Conservation (phyloP, 2,329 filamentous ascomycete genomes). For the Alternaria metachromatica region DNA sequence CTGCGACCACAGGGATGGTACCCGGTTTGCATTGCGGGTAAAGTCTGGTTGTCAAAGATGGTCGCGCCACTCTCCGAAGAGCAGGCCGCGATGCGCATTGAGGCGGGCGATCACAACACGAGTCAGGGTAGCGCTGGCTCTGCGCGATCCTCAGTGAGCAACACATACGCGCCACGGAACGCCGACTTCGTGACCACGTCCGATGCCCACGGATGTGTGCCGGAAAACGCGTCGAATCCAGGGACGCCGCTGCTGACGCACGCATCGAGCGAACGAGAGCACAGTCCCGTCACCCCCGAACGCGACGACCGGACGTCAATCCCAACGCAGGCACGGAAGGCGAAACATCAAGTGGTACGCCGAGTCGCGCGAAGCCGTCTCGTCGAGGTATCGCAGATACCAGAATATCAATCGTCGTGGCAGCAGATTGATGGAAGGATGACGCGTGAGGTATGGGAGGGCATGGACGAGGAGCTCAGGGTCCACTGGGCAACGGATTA, state of each 20-base stretch:
- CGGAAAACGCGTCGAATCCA: not conserved
- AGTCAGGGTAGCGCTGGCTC: not conserved
- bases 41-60: slow-evolving; percentile 8
- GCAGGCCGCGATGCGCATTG: not conserved
- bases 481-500: not conserved
- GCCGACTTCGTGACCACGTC: accelerated
- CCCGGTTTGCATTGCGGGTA: not conserved
- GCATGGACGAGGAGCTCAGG: not conserved
- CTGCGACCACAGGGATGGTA: slow-evolving; percentile 5
- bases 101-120: not conserved
- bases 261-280: not conserved
- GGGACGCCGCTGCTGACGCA: too few relatives aligned
- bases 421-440: not conserved
- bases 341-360: not conserved
- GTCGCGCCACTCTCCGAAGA: slow-evolving; percentile 13
- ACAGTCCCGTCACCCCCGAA: not conserved
- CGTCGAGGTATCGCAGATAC: not conserved
- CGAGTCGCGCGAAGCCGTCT: not conserved
- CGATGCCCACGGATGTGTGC: not conserved
- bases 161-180: not conserved
- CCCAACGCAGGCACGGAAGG: not conserved
- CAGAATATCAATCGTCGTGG: not conserved
- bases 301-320: not conserved
- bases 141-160: not conserved
- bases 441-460: not conserved